Evolutionary conservation across 768 basidiomycete species (phyloP).

Genomic region (Myochromella boudieri): DNA sequence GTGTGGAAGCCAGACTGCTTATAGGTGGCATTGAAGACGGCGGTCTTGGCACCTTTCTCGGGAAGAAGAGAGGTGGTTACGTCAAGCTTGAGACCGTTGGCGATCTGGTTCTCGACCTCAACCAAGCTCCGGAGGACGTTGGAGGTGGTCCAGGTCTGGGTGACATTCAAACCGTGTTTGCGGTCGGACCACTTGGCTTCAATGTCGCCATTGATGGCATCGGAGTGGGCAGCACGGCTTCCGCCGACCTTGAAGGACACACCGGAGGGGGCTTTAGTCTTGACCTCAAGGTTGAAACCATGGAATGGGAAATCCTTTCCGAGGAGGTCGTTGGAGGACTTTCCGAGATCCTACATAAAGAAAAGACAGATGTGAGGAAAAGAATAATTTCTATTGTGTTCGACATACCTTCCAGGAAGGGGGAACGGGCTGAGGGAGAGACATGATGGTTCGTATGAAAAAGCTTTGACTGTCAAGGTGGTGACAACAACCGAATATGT

Average conservation of each 20-base stretch:
- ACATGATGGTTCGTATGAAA: conserved; percentile 51
- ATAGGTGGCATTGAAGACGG: conserved; percentile 82
- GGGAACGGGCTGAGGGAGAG: conserved; percentile 93
- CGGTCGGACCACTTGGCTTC: conserved; percentile 94
- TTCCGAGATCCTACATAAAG: conserved; percentile 81
- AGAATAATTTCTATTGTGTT: not conserved
- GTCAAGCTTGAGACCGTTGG: conserved; percentile 97
- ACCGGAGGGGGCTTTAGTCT: conserved; percentile 85
- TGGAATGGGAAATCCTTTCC: conserved; percentile 89
- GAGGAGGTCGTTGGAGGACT: conserved; percentile 94
- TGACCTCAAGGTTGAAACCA: conserved; percentile 74
- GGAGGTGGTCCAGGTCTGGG: conserved; percentile 92
- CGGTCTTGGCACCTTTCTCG: conserved; percentile 83
- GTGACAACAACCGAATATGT: conserved; percentile 17
- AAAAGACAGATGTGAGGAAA: conserved; percentile 7
- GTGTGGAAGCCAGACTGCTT: conserved; percentile 97
- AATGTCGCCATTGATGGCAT: conserved; percentile 83
- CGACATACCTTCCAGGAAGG: conserved; percentile 87
- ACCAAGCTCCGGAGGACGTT: conserved; percentile 90
- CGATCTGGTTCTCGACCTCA: conserved; percentile 96
- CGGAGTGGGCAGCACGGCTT: conserved; percentile 67
- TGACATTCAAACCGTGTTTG: conserved; percentile 92
- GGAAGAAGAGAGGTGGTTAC: conserved; percentile 80
- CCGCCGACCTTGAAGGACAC: conserved; percentile 95
- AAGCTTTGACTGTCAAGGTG: conserved; percentile 12